Evolutionary conservation across 2,329 filamentous ascomycete species (phyloP), one percentile per base, ranked within the genome.

Genomic region (Trichoderma breve): DNA sequence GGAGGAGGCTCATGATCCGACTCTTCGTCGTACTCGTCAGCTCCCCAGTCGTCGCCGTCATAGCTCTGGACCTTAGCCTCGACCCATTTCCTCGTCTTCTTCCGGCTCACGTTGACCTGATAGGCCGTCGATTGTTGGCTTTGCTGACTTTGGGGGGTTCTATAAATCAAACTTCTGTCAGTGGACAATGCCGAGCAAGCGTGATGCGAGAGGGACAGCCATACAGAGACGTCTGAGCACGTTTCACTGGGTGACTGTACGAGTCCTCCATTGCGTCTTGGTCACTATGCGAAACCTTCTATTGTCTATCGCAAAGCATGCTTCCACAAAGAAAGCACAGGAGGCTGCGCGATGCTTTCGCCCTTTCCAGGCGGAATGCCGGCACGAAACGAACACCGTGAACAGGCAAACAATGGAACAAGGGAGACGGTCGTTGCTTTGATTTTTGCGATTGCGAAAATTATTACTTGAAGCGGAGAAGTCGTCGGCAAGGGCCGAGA

Each of bases 21-120:
- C 55, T 84, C 82, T 8, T 79, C 77, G 43, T 87, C 86, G 69
- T 90, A 88, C n/a, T 91, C 88, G 43, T 91, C 90, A 71, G 86
- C 92, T 43, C 94, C 95, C 95, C 95, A 98, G 78, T 97, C 95
- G 77, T 97, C 94, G 74, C 95, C 95, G 77, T 95, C 95, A 79
- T 98, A 98, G 79, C 90, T 93, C 76, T 92, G 91, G 72, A 90
- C 87, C 81, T 95, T 95, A 43, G 95, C 95, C 78, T 97, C 92
- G 47, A 95, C 92, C 95, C 95, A 98, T 88, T 97, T 97, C 82
- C 91, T 93, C 70, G 95, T 98, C 84, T 97, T 97, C 71, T 90
- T 88, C 73, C 95, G 91, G 82, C 93, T 95, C 63, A 98, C 91
- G 80, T 97, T 97, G 66, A 94, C 89, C 80, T 93, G 92, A 83